Percentiles rank a stretch among this genome's conserved stretches.
These are phyloP conservation scores for Tilletia indica DNA, from an alignment of 1,284 basidiomycete species.

Conservation along the genomic window DNA sequence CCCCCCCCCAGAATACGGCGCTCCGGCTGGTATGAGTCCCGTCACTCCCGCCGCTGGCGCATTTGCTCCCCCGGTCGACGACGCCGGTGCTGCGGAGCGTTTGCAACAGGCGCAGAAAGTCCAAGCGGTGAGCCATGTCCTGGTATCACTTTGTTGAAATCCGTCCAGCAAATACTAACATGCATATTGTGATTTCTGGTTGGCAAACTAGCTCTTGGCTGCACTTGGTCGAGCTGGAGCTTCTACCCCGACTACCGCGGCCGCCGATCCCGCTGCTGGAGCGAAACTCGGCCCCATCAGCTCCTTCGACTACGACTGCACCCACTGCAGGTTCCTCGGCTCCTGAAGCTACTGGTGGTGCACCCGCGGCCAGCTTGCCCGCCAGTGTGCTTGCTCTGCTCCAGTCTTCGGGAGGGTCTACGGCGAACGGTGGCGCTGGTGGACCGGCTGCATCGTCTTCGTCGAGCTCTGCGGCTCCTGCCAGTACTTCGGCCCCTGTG, in stretches of 20 bases:
- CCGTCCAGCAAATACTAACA: neutral
- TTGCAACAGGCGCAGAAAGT: constrained; percentile 10
- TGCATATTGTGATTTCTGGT: neutral
- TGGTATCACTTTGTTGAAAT: neutral
- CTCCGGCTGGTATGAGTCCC: neutral
- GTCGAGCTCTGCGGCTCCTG: neutral
- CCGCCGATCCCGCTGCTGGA: neutral
- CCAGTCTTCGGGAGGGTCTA: neutral
- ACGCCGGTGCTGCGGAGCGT: constrained; percentile 3
- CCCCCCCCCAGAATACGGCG: neutral
- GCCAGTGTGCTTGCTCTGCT: constrained; percentile 6
- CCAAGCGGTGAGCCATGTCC: neutral
- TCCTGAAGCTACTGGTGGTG: no score
- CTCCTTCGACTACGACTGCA: neutral
- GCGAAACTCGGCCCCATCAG: neutral
- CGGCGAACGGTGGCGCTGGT: neutral
- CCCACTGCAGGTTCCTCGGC: neutral
- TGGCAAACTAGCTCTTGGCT: neutral
- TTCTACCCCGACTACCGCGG: neutral
- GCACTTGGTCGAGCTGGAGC: neutral
- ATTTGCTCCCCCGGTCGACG: neutral
- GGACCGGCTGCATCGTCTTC: no score
- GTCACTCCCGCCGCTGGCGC: neutral
- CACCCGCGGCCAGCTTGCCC: neutral
- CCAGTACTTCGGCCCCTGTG: neutral